phyloP scores from a whole-genome alignment of 805 yeast genomes.

The Barnettozyma siamensis region DNA sequence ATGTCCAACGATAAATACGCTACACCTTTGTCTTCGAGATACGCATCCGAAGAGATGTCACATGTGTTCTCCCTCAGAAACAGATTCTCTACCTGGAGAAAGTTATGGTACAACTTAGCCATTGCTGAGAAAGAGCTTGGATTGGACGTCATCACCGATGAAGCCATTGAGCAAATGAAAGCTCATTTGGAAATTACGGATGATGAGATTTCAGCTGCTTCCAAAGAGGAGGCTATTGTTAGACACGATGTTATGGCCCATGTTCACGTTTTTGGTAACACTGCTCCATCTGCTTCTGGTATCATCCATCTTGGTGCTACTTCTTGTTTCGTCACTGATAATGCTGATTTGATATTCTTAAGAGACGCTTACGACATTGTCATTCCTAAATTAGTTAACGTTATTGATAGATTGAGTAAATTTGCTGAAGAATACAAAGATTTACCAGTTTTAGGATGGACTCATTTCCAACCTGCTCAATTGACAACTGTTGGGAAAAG shows the following conservation, averaged over 20 bases:
- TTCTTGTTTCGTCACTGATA: constrained; percentile 95
- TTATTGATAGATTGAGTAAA: constrained; percentile 80
- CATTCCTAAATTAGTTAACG: constrained; percentile 93
- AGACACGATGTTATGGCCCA: constrained; percentile 99
- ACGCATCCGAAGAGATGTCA: constrained; percentile 98
- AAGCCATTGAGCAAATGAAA: constrained; percentile 84
- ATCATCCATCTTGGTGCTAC: constrained; percentile 98
- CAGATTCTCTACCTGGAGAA: constrained; percentile 97
- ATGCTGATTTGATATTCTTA: constrained; percentile 93
- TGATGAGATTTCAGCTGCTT: constrained; percentile 84
- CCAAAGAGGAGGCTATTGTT: constrained; percentile 92
- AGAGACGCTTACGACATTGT: constrained; percentile 92
- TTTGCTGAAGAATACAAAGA: constrained; percentile 93
- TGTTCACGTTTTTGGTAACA: constrained; percentile 89
- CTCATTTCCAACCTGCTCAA: constrained; percentile 99
- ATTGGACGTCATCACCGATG: constrained; percentile 75
- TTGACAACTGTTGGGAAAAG: constrained; percentile 98
- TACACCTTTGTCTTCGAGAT: constrained; percentile 93
- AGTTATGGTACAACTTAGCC: constrained; percentile 92
- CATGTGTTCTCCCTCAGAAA: constrained; percentile 85
- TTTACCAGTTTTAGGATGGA: constrained; percentile 97
- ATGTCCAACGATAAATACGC: constrained; percentile 63
- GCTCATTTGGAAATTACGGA: constrained; percentile 78
- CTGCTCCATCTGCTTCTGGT: constrained; percentile 95
- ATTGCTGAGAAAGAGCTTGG: constrained; percentile 94